Evolutionary conservation across 495 filamentous ascomycete genomes (phyloP).

Genomic region (Penicillium psychrofluorescens): DNA sequence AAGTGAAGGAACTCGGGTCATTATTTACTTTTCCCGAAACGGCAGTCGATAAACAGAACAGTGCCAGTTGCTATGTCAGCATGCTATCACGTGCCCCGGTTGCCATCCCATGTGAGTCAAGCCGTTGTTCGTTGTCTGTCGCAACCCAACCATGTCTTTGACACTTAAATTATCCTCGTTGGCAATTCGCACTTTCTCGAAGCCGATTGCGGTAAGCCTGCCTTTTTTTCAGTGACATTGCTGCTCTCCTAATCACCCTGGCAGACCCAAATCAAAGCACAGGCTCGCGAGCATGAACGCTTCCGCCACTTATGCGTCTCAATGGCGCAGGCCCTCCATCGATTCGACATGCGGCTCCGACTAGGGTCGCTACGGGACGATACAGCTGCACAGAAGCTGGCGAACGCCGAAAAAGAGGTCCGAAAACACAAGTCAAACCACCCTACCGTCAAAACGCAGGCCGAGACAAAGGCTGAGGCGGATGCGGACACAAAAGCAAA

Average conservation of each 20-base stretch:
- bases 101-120: not conserved
- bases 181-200: conserved; percentile 61
- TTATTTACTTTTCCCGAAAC: conserved; percentile 30
- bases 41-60: conserved; percentile 40
- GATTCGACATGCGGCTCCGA: conserved; percentile 86
- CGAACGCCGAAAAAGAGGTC: conserved; percentile 41
- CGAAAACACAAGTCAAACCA: conserved; percentile 57
- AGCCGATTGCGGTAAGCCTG: conserved; percentile 59
- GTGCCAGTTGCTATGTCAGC: conserved; percentile 18
- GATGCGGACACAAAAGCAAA: conserved; percentile 43
- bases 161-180: conserved; percentile 66
- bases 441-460: conserved; percentile 76
- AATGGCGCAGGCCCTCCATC: conserved; percentile 83
- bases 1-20: conserved; percentile 15
- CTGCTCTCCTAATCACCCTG: conserved; percentile 33
- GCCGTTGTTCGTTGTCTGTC: not conserved
- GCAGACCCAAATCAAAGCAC: conserved; percentile 87
- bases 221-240: conserved; percentile 4
- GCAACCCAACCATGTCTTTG: conserved; percentile 34
- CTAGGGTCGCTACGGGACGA: conserved; percentile 78
- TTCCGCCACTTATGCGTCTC: conserved; percentile 69
- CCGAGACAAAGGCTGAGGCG: conserved; percentile 57
- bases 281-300: conserved; percentile 88
- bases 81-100: no score
- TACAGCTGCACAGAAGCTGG: conserved; percentile 49